Conservation (phyloP, 2,329 filamentous ascomycete genomes). For the Cordyceps tenuipes region DNA sequence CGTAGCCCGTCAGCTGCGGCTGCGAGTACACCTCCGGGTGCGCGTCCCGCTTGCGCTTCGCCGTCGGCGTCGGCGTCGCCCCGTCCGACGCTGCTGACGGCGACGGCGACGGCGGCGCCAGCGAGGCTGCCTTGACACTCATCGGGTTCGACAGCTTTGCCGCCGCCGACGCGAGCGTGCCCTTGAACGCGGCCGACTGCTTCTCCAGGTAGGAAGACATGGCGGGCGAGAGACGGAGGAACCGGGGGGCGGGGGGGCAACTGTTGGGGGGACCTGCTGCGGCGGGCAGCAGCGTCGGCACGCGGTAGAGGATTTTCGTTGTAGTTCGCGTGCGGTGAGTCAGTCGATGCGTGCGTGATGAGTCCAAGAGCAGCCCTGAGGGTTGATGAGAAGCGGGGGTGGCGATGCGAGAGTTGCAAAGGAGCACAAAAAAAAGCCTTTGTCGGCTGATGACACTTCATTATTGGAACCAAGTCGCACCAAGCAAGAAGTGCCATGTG, state of each 20-base stretch:
- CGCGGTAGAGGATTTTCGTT: background rate
- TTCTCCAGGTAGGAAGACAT: slow-evolving; percentile 59
- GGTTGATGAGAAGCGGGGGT: background rate
- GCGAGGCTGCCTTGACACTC: slow-evolving; percentile 34
- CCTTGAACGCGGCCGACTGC: slow-evolving; percentile 55
- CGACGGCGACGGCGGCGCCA: slow-evolving; percentile 54
- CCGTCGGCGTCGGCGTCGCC: slow-evolving; percentile 59
- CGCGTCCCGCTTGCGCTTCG: slow-evolving; percentile 52
- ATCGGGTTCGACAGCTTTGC: slow-evolving; percentile 50
- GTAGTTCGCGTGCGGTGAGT: background rate
- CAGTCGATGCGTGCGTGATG: background rate
- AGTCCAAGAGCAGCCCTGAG: background rate
- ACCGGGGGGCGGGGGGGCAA: background rate
- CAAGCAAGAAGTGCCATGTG: background rate
- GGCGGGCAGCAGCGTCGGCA: slow-evolving; percentile 3
- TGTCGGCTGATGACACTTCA: background rate
- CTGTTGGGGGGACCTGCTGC: background rate
- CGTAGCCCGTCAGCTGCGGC: slow-evolving; percentile 66
- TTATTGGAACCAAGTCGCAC: background rate
- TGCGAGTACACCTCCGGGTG: slow-evolving; percentile 61
- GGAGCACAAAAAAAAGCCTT: background rate
- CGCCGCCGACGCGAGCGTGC: slow-evolving; percentile 54
- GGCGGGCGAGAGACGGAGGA: slow-evolving; percentile 18
- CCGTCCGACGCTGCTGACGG: slow-evolving; percentile 49
- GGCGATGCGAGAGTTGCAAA: background rate